phyloP scores from a whole-genome alignment of 2,329 filamentous ascomycete genomes.

The Magnaporthiopsis rhizophila region DNA sequence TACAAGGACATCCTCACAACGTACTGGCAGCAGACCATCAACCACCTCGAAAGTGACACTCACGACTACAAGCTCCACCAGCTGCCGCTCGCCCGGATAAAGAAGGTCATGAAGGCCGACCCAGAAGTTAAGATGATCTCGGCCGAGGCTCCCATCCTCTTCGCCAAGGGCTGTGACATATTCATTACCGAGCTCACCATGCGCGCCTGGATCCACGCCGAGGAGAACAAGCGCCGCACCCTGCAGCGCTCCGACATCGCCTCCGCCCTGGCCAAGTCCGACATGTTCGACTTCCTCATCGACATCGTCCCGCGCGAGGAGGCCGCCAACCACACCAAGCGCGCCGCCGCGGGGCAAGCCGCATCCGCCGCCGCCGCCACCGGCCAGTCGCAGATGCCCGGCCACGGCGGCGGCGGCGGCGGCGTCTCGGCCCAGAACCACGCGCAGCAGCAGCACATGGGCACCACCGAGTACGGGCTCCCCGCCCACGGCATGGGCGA shows the following conservation, averaged over 20 bases:
- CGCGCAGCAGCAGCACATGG: conserved; percentile 26
- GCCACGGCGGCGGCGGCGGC: conserved; percentile 35
- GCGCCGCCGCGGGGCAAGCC: conserved; percentile 50
- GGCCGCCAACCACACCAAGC: conserved; percentile 76
- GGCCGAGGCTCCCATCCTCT: conserved; percentile 92
- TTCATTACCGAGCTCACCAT: conserved; percentile 99
- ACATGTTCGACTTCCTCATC: conserved; percentile 99
- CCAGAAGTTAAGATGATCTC: conserved; percentile 99
- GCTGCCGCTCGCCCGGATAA: conserved; percentile 92
- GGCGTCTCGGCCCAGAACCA: conserved; percentile 49
- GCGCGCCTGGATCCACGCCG: conserved; percentile 98
- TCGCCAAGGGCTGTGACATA: conserved; percentile 97
- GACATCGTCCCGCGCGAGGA: conserved; percentile 97
- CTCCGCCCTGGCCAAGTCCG: conserved; percentile 88
- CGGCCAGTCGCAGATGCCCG: conserved; percentile 43
- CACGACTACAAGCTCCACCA: conserved; percentile 99
- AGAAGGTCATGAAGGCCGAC: conserved; percentile 99
- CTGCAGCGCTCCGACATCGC: conserved; percentile 95
- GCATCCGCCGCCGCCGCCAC: conserved; percentile 25
- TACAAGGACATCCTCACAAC: conserved; percentile 97
- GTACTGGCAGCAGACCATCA: conserved; percentile 99
- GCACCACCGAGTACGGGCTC: conserved; percentile 48
- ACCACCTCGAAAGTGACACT: conserved; percentile 84
- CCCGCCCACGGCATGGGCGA: conserved; percentile 57
- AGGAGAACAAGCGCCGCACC: conserved; percentile 96